Percentiles rank a stretch among this genome's conserved stretches.
These are phyloP conservation scores for Chrysoporthe puriensis DNA, from an alignment of 2,329 filamentous ascomycete species.

Conservation along the genomic window DNA sequence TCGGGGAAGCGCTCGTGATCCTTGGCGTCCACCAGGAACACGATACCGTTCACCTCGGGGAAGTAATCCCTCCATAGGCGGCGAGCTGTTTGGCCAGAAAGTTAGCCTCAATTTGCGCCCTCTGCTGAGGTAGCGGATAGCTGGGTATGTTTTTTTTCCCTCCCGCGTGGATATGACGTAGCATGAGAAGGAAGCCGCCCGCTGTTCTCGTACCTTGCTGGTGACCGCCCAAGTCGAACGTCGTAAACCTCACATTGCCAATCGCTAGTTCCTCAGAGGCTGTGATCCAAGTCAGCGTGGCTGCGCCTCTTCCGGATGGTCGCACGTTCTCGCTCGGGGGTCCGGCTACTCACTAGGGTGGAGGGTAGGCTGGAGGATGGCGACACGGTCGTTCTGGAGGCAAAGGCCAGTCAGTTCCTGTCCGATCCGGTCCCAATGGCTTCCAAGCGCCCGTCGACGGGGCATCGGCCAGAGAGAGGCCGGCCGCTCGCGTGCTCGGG, in stretches of 20 bases:
- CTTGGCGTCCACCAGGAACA: conserved; percentile 97
- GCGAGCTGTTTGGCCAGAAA: conserved; percentile 60
- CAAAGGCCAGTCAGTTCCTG: conserved; percentile 18
- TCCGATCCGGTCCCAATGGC: conserved; percentile 9
- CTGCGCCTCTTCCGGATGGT: background rate
- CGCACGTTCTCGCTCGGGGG: background rate
- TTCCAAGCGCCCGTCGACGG: background rate
- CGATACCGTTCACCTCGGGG: conserved; percentile 93
- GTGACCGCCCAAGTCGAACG: conserved; percentile 91
- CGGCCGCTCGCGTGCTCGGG: background rate
- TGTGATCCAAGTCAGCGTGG: conserved; percentile 39
- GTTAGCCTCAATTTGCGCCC: conserved; percentile 9
- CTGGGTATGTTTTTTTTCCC: background rate
- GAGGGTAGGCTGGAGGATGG: conserved; percentile 85
- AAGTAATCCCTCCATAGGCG: conserved; percentile 98
- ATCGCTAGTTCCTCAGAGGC: conserved; percentile 92
- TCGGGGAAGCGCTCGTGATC: conserved; percentile 93
- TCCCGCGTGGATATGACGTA: background rate
- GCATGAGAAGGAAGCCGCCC: background rate
- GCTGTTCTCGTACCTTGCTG: conserved; percentile 69
- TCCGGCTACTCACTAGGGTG: conserved; percentile 73
- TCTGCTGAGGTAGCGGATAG: background rate
- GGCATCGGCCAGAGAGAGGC: background rate
- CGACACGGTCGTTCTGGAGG: conserved; percentile 83
- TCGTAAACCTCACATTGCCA: conserved; percentile 92